Evolutionary conservation across 2,329 filamentous ascomycete species (phyloP), one percentile per base, ranked within the genome.

Genomic region (Botryotinia narcissicola): DNA sequence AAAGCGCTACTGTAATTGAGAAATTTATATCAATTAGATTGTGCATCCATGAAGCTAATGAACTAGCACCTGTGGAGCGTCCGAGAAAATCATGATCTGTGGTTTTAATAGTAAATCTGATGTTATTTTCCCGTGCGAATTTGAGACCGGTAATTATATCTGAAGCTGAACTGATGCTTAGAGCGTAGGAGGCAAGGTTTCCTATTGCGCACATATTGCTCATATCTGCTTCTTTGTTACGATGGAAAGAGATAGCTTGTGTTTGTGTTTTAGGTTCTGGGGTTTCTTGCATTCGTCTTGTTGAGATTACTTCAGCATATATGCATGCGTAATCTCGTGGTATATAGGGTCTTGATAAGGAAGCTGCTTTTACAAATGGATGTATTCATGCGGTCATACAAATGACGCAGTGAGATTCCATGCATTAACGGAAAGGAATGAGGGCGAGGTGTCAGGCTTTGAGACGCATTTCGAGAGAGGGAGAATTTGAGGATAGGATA

Each of bases 11-110:
- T 77, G 40, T 78, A 74, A 14, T 54, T 73, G 77, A 83, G 48
- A 80, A 83, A 76, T 37, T 82, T 77, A 22, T 76, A 74, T 86
- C 85, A 44, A n/a, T 51, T 51, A 86, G 78, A 70, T 84, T 77
- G 75, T 86, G 84, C 6, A 83, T 86, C 85, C 84, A 86, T 73
- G 86, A 79, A 72, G 12, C 37, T 82, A 86, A 77, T 0, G 83
- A 82, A 8, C 84, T 84, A 0, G 82, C 81, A 40, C 85, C 85
- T 4, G 82, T 82, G 0, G 84, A 86, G 70, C 83, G 83, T n/a
- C 85, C 85, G n/a, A 81, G 81, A 73, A 83, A 86, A 76, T 83
- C 83, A 74, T 85, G 84, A 4, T 84, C 83, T 2, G 83, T 85
- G 74, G 84, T 85, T 75, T 83, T 83, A 64, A 82, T 78, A 1